These are phyloP conservation scores for Obba rivulosa DNA, from an alignment of 768 basidiomycete species.

Conservation along the genomic window DNA sequence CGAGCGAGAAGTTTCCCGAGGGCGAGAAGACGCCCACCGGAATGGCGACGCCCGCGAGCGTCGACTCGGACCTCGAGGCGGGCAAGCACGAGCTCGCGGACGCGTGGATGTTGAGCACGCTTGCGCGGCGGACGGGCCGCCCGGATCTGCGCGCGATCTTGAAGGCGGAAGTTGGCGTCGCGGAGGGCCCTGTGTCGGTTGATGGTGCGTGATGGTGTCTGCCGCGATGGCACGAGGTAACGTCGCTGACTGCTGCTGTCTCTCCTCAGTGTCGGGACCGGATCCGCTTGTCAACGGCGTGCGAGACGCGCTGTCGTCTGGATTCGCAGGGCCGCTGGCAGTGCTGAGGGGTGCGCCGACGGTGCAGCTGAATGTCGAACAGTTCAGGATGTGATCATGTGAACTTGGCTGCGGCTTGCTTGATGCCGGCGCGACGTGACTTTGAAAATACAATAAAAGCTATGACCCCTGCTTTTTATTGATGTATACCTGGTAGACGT, in stretches of 20 bases:
- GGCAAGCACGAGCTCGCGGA: conserved; percentile 4
- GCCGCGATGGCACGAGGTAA: not conserved
- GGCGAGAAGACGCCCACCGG: not conserved
- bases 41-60: conserved; percentile 5
- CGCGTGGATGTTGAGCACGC: not conserved
- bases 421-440: too few species aligned
- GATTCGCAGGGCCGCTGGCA: conserved; percentile 10
- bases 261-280: conserved; percentile 19
- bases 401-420: too few species aligned
- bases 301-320: conserved; percentile 11
- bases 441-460: too few species aligned
- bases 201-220: conserved; percentile 22
- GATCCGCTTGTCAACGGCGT: conserved; percentile 12
- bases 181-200: conserved; percentile 25
- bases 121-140: conserved; percentile 13
- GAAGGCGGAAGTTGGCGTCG: conserved; percentile 17
- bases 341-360: conserved; percentile 11
- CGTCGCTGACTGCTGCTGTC: not conserved
- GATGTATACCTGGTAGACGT: too few species aligned
- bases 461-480: too few species aligned
- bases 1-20: not conserved
- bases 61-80: conserved; percentile 2
- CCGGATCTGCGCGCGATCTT: conserved; percentile 22
- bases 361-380: conserved; percentile 10
- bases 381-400: conserved; percentile 10